Base-by-base conservation (phyloP, 169 alveolate species). In the Plasmodium vinckei region DNA sequence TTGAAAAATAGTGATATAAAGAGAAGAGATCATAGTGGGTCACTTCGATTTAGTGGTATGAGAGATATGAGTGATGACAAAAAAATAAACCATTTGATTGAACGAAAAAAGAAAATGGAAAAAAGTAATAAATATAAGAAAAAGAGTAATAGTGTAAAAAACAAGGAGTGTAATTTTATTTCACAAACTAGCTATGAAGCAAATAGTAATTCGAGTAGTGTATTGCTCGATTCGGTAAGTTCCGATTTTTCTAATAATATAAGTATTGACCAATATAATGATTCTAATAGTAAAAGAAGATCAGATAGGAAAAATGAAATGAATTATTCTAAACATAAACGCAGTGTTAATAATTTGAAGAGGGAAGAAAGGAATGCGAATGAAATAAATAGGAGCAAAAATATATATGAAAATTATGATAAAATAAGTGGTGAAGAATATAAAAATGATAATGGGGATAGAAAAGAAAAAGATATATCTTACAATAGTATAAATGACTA, bases 171-270 rank as follows among this genome's bases (percentile, higher is more conserved):
- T 49, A 79, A 79, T 79, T 79, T 79, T 27, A 79, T 79, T 79
- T 79, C 89, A n/a, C 89, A 79, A 79, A 79, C 89, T 6, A 79
- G 89, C 39, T 79, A 79, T 60, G 89, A 79, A 46, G 89, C 82
- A 65, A 79, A 79, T 61, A 79, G 89, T 67, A 79, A 79, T 44
- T 54, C 77, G 17, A 67, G 82, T 49, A 79, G 89, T 33, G 46
- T 67, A 10, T 49, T 79, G 51, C 73, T 79, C 1, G 71, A 64
- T 60, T 79, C 89, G 1, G 64, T 79, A 9, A 67, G 84, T 67
- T 79, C 89, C 0, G 89, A 79, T 47, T 53, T 79, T 7, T 56
- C 64, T 10, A 72, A 65, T 25, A 79, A 70, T 19, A 25, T 69
- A 21, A 79, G 89, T 27, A 63, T 79, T 21, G 89, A 79, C 12